Base-by-base conservation (phyloP, 192 early-diverging fungal genomes). In the Funneliformis geosporum region DNA sequence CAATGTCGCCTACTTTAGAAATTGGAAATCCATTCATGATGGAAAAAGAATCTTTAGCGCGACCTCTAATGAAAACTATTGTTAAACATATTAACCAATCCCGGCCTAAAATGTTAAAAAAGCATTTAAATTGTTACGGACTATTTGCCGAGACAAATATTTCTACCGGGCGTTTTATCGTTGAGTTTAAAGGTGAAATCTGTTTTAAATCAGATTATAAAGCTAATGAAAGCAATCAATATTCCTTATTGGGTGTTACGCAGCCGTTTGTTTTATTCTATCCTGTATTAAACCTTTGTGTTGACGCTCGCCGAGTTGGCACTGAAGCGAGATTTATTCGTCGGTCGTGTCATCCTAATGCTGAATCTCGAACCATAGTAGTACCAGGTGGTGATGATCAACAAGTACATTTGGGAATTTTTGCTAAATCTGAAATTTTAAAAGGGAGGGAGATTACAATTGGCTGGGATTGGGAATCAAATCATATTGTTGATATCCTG, bases 171-270 rank as follows among this genome's bases (percentile, higher is more conserved):
- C 79, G 86, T 44, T 95, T 90, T 77, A 84, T 98, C 64, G 87
- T 90, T 82, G 92, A 96, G 69, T 94, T 93, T 80, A 90, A 91
- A 60, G 96, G 96, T 14, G 89, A 92, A 55, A 85, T 94, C 16
- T 77, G 87, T 0, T 81, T 94, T 12, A 92, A 93, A 60, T 88
- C 89, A 7, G 86, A 83, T 21, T 92, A 93, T 84, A 91, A 91
- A 75, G 81, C 86, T 39, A 88, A 91, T 25, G 86, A 90, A 10
- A 86, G 84, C 73, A 93, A 93, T 81, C 85, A 92, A 44, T 94
- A 91, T 80, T 84, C 86, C 46, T 83, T 91, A 25, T 65, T 94
- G 66, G 88, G 90, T 4, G 91, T 91, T 8, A 88, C 91, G 1
- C 83, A 87, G 38, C 90, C 89, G 33, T 88, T 90, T 80, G 88